Evolutionary conservation across 495 filamentous ascomycete species (phyloP), one percentile per base, ranked within the genome.

Genomic region (Xanthoparmelia taractica): DNA sequence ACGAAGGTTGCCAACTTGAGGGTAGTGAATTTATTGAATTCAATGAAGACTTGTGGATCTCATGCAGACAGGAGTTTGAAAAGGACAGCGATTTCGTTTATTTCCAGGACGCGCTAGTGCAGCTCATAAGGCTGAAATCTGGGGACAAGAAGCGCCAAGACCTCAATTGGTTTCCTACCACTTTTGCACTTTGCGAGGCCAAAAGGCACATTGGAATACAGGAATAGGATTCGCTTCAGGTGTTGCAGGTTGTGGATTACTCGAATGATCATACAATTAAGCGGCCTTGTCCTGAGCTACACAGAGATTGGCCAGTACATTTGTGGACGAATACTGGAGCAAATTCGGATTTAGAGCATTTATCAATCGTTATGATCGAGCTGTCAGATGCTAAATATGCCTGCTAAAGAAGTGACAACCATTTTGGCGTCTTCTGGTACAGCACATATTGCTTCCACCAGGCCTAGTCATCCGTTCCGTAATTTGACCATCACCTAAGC

Each of bases 401-500:
- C 50, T 54, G 50, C 29, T 54, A 10, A 33, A n/a, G 10, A 15
- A 50, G 50, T 17, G 7, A 33, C 48, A 31, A 29, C 27, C 48
- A 52, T 52, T 25, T 52, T 6, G 10, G 31, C 48, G 25, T 31
- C 48, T 31, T 5, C 25, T 52, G 29, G 25, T 52, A 27, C 50
- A 33, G 29, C 27, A 33, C 0, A 6, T 33, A 15, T 8, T 15
- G 1, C 29, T 52, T 20, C 48, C 50, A 33, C 50, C 1, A 18
- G 13, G 50, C 29, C 50, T 20, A 11, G 15, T 4, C 25, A 4
- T 54, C 27, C 11, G 13, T 25, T 54, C 50, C 13, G 8, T 6
- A 20, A 33, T 56, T 23, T n/a, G 29, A 43, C 2, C n/a, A 4
- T 56, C 36, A 41, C 41, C 74, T 80, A 83, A 68, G 80, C 80